Base-by-base conservation (phyloP, 257 asterid genomes). In the Rhazya stricta region DNA sequence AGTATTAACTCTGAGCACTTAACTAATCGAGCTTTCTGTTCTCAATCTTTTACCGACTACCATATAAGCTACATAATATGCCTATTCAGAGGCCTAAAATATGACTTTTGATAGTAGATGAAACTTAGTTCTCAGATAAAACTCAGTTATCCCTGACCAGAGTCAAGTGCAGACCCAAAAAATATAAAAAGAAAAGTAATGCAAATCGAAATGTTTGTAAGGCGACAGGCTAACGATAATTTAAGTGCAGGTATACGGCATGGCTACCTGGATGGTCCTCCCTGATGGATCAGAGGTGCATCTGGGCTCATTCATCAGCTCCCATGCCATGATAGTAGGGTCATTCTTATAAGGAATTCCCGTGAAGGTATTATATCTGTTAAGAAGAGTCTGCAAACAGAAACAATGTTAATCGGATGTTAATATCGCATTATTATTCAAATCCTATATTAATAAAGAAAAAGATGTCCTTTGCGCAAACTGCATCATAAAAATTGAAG, bases 301-400 rank as follows among this genome's bases (percentile, higher is more conserved):
- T 83, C 97, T 87, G 8, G 97, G 97, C 83, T 94, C 97, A 86
- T 92, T 92, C 92, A 92, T 92, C 53, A 94, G 97, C 71, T 94
- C 99, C 99, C 99, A 94, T 1, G 99, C 97, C 99, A 94, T 94
- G 67, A 94, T 94, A 77, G 97, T 92, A 11, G 97, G 97, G 66
- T 94, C 99, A 85, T 92, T 87, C 88, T 87, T 92, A 91, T 94
- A 94, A 73, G 78, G 48, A 67, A 82, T 75, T 77, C 96, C 90
- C 58, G 72, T 89, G 21, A 81, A 69, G 34, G 85, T 85, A 81
- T 94, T 94, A 67, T 76, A 70, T 77, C 99, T 88, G 78, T 87
- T 90, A 19, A 94, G 79, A 83, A 94, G 86, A 74, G 81, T 85
- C 99, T 94, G 81, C 86, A 83, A 2, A 76, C 3, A 71, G 39